A percentile compares a stretch with the other conserved stretches of the same genome.
Evolutionary conservation across 2,329 filamentous ascomycete species (phyloP).

Genomic region (Biscogniauxia marginata): DNA sequence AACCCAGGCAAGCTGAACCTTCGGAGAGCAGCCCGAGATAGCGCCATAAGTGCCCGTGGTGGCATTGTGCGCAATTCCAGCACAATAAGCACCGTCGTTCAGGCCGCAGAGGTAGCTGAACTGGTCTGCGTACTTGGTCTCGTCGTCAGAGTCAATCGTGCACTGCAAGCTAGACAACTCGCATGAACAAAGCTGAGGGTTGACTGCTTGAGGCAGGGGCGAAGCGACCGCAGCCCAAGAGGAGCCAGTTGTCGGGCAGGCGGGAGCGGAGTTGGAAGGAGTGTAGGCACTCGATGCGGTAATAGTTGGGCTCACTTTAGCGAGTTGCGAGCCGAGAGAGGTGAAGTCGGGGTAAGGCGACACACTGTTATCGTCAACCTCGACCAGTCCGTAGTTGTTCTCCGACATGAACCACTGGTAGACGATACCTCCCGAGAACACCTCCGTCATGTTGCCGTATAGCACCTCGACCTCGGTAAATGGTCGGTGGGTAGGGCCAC

Average conservation of each 20-base stretch:
- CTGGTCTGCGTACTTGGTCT: constrained; percentile 61
- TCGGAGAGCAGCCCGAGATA: constrained; percentile 72
- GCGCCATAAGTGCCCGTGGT: constrained; percentile 70
- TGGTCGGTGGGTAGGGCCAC: constrained; percentile 62
- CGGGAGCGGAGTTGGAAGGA: constrained; percentile 66
- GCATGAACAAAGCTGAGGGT: constrained; percentile 78
- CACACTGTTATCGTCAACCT: constrained; percentile 57
- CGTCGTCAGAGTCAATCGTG: constrained; percentile 55
- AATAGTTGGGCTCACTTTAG: constrained; percentile 63
- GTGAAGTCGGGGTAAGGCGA: constrained; percentile 73
- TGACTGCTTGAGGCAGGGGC: constrained; percentile 77
- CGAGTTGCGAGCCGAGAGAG: constrained; percentile 68
- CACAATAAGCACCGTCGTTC: constrained; percentile 52
- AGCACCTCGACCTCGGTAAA: constrained; percentile 86
- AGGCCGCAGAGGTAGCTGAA: constrained; percentile 73
- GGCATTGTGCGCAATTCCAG: constrained; percentile 66
- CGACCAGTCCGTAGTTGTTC: constrained; percentile 84
- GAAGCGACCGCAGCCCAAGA: constrained; percentile 68
- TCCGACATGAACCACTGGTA: constrained; percentile 97
- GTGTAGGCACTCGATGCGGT: constrained; percentile 68
- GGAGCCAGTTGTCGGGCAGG: constrained; percentile 66
- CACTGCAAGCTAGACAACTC: constrained; percentile 77
- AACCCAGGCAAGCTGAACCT: constrained; percentile 70
- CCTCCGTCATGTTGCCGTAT: constrained; percentile 77
- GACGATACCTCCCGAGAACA: constrained; percentile 95